Conservation (phyloP, 108 stramenopile genomes). For the Nannochloropsis salina region DNA sequence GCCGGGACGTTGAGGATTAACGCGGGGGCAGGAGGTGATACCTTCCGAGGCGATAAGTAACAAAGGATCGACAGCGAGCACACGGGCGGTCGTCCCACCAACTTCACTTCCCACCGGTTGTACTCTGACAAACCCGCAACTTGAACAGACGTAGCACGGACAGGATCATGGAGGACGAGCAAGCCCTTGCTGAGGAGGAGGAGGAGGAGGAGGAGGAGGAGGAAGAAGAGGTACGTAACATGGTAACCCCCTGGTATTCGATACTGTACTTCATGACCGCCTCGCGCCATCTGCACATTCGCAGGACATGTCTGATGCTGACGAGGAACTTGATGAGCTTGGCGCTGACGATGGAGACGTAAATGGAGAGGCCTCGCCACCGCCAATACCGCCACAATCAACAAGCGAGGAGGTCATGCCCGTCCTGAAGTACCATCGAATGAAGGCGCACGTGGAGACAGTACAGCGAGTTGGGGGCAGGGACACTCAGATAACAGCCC, state of each 20-base stretch:
- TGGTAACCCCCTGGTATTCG: no score
- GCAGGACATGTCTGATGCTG: conserved; percentile 11
- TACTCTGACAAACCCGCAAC: not conserved
- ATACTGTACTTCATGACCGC: not conserved
- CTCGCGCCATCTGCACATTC: not conserved
- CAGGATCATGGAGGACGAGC: not conserved
- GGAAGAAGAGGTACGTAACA: not conserved
- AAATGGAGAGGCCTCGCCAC: not conserved
- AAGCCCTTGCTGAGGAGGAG: not conserved
- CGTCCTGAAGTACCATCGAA: conserved; percentile 48
- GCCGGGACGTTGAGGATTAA: no score
- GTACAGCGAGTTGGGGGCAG: not conserved
- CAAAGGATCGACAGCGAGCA: no score
- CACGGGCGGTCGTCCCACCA: no score
- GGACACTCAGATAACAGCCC: not conserved
- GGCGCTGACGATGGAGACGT: not conserved
- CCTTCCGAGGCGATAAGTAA: no score
- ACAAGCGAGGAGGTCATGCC: conserved; percentile 39
- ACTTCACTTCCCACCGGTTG: no score
- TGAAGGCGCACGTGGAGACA: conserved; percentile 28
- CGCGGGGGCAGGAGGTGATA: no score
- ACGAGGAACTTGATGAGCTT: not conserved
- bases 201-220: not conserved
- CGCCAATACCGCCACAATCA: not conserved
- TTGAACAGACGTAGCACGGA: not conserved